phyloP scores from a whole-genome alignment of 2,329 filamentous ascomycete species.

The Ascochyta rabiei region DNA sequence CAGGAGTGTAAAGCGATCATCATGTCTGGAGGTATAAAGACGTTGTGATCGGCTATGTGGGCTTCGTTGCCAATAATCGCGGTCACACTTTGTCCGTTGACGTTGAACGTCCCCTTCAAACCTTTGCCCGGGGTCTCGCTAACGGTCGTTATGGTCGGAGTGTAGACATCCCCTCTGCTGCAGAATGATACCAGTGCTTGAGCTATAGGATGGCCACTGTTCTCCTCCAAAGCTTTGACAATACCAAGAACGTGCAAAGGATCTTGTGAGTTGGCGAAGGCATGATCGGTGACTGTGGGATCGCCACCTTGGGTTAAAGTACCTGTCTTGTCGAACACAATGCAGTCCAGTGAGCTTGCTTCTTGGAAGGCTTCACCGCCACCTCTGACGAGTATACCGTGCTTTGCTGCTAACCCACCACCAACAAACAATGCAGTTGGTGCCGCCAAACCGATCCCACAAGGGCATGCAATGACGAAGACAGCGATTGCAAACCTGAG shows the following conservation, averaged over 20 bases:
- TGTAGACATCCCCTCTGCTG: slow-evolving; percentile 17
- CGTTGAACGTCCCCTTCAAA: slow-evolving; percentile 63
- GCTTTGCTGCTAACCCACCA: slow-evolving; percentile 76
- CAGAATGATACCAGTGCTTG: slow-evolving; percentile 72
- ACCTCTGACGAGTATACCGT: slow-evolving; percentile 82
- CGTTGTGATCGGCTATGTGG: slow-evolving; percentile 60
- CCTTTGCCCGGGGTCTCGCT: slow-evolving; percentile 76
- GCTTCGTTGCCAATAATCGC: slow-evolving; percentile 75
- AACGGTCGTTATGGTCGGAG: slow-evolving; percentile 46
- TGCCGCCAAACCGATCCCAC: slow-evolving; percentile 81
- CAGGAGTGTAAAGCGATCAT: slow-evolving; percentile 41
- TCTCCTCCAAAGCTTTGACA: slow-evolving; percentile 68
- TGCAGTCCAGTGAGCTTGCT: slow-evolving; percentile 75
- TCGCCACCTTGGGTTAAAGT: slow-evolving; percentile 77
- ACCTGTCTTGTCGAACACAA: slow-evolving; percentile 89
- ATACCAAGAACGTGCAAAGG: slow-evolving; percentile 56
- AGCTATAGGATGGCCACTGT: slow-evolving; percentile 76
- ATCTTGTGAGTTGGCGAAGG: slow-evolving; percentile 43
- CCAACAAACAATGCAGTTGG: slow-evolving; percentile 85
- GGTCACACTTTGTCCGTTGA: slow-evolving; percentile 33
- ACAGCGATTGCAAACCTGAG: slow-evolving; percentile 85
- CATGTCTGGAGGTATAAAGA: slow-evolving; percentile 34
- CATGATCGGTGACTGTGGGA: slow-evolving; percentile 68
- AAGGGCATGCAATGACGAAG: slow-evolving; percentile 86
- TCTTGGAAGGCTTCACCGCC: slow-evolving; percentile 87